Conservation (phyloP, 2,329 filamentous ascomycete genomes). For the Berkeleyomyces basicola region DNA sequence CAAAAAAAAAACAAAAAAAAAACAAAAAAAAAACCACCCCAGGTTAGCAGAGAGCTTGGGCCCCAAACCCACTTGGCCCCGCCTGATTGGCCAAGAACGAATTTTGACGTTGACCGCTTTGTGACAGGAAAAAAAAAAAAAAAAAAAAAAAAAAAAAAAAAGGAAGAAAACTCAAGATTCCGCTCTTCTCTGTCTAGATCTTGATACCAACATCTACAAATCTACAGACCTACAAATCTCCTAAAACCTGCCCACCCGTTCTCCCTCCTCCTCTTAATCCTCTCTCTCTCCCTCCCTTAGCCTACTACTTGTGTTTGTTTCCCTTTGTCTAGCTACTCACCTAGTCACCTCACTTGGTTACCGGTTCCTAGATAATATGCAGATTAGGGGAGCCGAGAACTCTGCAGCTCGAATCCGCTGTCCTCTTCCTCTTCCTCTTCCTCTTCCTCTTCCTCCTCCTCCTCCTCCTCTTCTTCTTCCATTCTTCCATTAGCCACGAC, state of each 20-base stretch:
- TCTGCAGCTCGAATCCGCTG: background rate
- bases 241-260: too few species aligned
- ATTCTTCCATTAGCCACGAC: too few species aligned
- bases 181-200: too few species aligned
- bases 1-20: background rate
- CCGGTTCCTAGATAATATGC: background rate
- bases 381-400: background rate
- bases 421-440: background rate
- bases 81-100: slow-evolving; percentile 11
- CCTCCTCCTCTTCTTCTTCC: background rate
- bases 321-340: background rate
- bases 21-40: background rate
- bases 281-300: background rate
- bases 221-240: too few species aligned
- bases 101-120: slow-evolving; percentile 11
- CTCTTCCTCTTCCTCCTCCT: background rate
- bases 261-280: background rate
- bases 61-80: slow-evolving; percentile 10
- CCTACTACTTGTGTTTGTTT: background rate
- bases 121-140: background rate
- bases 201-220: too few species aligned
- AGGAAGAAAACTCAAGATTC: background rate
- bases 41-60: slow-evolving; percentile 12
- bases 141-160: too few species aligned
- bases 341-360: background rate